A percentile compares a stretch with the other conserved stretches of the same genome.
Conservation (phyloP, 306 rosid genomes). For the Quercus ilex region DNA sequence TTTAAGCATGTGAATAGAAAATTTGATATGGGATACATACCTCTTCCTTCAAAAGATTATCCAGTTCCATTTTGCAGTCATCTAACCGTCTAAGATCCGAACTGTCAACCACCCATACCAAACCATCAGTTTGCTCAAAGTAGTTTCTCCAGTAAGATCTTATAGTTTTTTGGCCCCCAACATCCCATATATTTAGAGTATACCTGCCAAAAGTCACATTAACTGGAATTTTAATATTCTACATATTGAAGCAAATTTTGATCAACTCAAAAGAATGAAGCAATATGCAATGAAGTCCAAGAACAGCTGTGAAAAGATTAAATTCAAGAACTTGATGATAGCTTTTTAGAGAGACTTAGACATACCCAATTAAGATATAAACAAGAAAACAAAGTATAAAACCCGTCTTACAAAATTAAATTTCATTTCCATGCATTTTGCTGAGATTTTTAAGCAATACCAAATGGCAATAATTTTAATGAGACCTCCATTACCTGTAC, state of each 20-base stretch:
- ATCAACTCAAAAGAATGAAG: neutral
- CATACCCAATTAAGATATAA: neutral
- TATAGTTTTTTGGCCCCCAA: conserved; percentile 88
- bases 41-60: conserved; percentile 91
- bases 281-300: neutral
- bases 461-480: too few species aligned
- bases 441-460: neutral
- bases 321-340: neutral
- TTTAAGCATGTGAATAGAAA: neutral
- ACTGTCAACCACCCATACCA: conserved; percentile 90
- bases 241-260: neutral
- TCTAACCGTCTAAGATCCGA: conserved; percentile 81
- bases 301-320: neutral
- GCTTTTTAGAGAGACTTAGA: too few species aligned
- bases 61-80: conserved; percentile 84
- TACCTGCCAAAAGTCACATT: conserved; percentile 50
- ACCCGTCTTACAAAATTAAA: neutral
- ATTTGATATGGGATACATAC: conserved; percentile 24
- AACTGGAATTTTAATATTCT: conserved; percentile 9
- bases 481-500: neutral
- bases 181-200: conserved; percentile 80
- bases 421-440: neutral
- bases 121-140: conserved; percentile 87
- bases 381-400: neutral
- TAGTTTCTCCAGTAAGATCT: conserved; percentile 94